A percentile compares a stretch with the other conserved stretches of the same genome.
These are phyloP conservation scores for Cladosporium sp. DNA, from an alignment of 2,329 filamentous ascomycete species.

Conservation along the genomic window DNA sequence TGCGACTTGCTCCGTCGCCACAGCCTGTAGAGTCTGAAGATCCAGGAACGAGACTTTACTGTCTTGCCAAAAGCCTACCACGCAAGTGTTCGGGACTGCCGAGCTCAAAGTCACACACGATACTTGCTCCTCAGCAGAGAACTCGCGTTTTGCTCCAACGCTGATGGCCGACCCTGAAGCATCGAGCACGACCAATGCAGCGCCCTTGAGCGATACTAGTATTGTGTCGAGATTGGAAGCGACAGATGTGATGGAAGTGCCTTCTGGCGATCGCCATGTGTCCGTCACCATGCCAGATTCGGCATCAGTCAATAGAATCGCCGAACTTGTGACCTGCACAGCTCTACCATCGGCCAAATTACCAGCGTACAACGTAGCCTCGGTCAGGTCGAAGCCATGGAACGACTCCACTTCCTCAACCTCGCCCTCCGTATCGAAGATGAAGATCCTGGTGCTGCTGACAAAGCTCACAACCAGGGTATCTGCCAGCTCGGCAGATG, in stretches of 20 bases:
- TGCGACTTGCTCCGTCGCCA: conserved; percentile 61
- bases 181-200: conserved; percentile 69
- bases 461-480: conserved; percentile 79
- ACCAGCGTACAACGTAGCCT: conserved; percentile 70
- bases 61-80: conserved; percentile 87
- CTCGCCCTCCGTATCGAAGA: conserved; percentile 71
- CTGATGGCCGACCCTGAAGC: conserved; percentile 59
- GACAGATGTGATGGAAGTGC: conserved; percentile 70
- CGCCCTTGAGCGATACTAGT: conserved; percentile 75
- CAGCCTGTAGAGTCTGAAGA: conserved; percentile 64
- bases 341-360: conserved; percentile 64
- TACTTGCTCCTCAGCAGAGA: conserved; percentile 71
- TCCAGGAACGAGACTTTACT: conserved; percentile 75
- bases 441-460: conserved; percentile 80
- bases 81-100: conserved; percentile 65
- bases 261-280: conserved; percentile 58
- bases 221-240: conserved; percentile 71
- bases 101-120: conserved; percentile 79
- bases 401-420: conserved; percentile 86
- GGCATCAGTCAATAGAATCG: conserved; percentile 64
- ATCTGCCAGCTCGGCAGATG: conserved; percentile 64
- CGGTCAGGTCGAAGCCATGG: conserved; percentile 67
- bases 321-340: conserved; percentile 73
- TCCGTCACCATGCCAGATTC: conserved; percentile 56
- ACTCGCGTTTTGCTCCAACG: conserved; percentile 60